Conservation (phyloP, 1,139 yeast genomes). For the Debaryomyces singareniensis region DNA sequence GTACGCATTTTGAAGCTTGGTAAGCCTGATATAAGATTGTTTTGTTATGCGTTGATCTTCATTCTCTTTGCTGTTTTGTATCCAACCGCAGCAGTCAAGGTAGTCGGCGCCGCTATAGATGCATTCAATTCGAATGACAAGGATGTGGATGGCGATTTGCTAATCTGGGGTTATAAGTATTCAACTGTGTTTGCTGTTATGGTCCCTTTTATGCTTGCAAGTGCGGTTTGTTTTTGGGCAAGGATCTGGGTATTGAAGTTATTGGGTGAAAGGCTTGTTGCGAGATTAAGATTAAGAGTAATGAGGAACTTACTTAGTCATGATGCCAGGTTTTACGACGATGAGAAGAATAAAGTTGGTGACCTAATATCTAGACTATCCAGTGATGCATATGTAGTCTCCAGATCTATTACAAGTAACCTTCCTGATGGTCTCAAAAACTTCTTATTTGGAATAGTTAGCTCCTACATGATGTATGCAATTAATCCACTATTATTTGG, state of each 20-base stretch:
- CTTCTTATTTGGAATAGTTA: slow-evolving; percentile 36
- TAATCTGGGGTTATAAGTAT: slow-evolving; percentile 44
- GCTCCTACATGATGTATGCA: slow-evolving; percentile 43
- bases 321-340: slow-evolving; percentile 46
- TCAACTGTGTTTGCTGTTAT: slow-evolving; percentile 35
- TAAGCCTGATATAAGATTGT: slow-evolving; percentile 33
- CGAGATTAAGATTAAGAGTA: slow-evolving; percentile 41
- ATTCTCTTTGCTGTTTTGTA: slow-evolving; percentile 42
- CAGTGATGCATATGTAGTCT: slow-evolving; percentile 50
- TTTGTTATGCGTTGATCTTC: slow-evolving; percentile 35
- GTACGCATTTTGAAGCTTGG: slow-evolving; percentile 34
- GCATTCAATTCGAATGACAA: slow-evolving; percentile 32
- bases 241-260: slow-evolving; percentile 42
- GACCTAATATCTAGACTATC: slow-evolving; percentile 47
- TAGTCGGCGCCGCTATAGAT: slow-evolving; percentile 44
- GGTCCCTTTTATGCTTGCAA: slow-evolving; percentile 41
- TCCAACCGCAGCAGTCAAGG: slow-evolving; percentile 40
- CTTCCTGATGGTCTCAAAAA: slow-evolving; percentile 46
- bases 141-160: slow-evolving; percentile 34
- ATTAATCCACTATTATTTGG: slow-evolving; percentile 42
- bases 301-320: slow-evolving; percentile 47
- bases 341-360: slow-evolving; percentile 50
- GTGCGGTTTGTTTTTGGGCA: slow-evolving; percentile 47
- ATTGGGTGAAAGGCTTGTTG: slow-evolving; percentile 38
- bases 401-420: slow-evolving; percentile 38